A percentile compares a stretch with the other conserved stretches of the same genome.
Evolutionary conservation across 2,329 filamentous ascomycete species (phyloP).

Genomic region (Penicillium aurantiogriseum): DNA sequence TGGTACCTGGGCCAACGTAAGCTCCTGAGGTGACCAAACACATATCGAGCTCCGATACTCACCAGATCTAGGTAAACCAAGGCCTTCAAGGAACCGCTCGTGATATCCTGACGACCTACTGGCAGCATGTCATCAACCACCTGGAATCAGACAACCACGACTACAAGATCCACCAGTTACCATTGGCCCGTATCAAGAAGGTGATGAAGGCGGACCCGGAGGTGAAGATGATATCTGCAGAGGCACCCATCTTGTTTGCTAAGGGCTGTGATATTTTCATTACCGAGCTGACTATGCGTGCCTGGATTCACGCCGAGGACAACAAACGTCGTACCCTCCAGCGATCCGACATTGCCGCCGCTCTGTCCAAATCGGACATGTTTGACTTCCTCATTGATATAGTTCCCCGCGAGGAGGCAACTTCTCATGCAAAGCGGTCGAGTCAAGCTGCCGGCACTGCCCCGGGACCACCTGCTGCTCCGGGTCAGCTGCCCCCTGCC

Average conservation of each 20-base stretch:
- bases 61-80: constrained; percentile 74
- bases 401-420: constrained; percentile 90
- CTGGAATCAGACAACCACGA: constrained; percentile 94
- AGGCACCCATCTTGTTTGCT: constrained; percentile 95
- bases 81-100: constrained; percentile 89
- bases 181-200: constrained; percentile 98
- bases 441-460: constrained; percentile 50
- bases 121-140: constrained; percentile 97
- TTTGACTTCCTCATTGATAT: constrained; percentile 99
- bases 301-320: constrained; percentile 98
- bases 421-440: constrained; percentile 77
- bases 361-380: constrained; percentile 97
- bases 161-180: constrained; percentile 96
- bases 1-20: constrained; percentile 90
- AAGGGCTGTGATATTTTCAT: constrained; percentile 99
- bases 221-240: constrained; percentile 99
- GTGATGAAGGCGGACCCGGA: constrained; percentile 99
- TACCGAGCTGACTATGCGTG: constrained; percentile 96
- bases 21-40: constrained; percentile 28
- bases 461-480: constrained; percentile 45
- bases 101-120: constrained; percentile 97
- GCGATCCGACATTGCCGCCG: constrained; percentile 92
- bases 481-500: constrained; percentile 42
- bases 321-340: constrained; percentile 96
- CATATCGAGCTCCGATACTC: constrained; percentile 15